These are phyloP conservation scores for Scleroderma bovista DNA, from an alignment of 768 basidiomycete species.

Conservation along the genomic window DNA sequence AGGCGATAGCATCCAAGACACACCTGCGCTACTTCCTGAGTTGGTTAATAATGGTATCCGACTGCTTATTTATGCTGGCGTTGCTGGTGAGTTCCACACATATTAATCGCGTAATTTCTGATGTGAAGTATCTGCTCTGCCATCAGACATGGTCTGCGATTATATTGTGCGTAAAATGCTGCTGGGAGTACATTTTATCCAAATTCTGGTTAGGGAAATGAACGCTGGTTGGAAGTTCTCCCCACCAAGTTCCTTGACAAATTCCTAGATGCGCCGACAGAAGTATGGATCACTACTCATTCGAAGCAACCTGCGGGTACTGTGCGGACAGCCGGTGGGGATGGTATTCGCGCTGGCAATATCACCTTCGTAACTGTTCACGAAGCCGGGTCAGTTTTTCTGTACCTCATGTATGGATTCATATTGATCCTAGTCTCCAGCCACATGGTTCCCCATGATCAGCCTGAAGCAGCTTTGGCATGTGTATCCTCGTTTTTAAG, in stretches of 20 bases:
- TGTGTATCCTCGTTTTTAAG: constrained; percentile 18
- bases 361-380: constrained; percentile 74
- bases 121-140: constrained; percentile 9
- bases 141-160: constrained; percentile 82
- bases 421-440: constrained; percentile 19
- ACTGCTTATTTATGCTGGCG: constrained; percentile 85
- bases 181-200: not conserved
- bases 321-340: constrained; percentile 65
- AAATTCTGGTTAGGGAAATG: constrained; percentile 57
- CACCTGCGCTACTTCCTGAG: constrained; percentile 70
- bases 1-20: constrained; percentile 86
- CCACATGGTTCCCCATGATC: constrained; percentile 89
- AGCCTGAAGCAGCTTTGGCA: constrained; percentile 81
- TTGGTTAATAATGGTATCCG: constrained; percentile 79
- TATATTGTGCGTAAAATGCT: constrained; percentile 45
- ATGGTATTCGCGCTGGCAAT: constrained; percentile 65
- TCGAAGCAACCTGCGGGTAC: constrained; percentile 58
- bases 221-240: constrained; percentile 65
- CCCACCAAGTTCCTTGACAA: constrained; percentile 57
- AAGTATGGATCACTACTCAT: constrained; percentile 51
- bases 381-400: constrained; percentile 66
- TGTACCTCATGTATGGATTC: not conserved
- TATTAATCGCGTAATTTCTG: not conserved
- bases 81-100: constrained; percentile 49
- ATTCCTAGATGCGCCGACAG: constrained; percentile 44